Evolutionary conservation across 106 monocot species (phyloP).

Genomic region (Amphibolis antarctica): DNA sequence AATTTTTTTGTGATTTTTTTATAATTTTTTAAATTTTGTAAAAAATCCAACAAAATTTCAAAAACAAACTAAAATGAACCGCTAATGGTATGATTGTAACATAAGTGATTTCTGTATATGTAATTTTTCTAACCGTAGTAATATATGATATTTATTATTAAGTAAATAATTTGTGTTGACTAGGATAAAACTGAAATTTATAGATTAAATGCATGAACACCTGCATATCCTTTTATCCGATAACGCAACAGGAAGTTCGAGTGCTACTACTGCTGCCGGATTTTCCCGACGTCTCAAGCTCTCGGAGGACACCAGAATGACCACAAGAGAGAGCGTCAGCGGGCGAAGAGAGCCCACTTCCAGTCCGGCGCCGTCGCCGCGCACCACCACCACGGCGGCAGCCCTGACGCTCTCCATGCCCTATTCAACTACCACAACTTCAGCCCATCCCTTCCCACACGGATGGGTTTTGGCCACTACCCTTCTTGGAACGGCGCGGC

Average conservation of each 20-base stretch:
- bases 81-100: no score
- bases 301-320: constrained; percentile 34
- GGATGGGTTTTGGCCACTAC: constrained; percentile 5
- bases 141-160: no score
- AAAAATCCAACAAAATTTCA: no score
- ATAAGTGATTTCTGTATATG: no score
- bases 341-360: constrained; percentile 61
- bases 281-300: constrained; percentile 2
- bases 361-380: constrained; percentile 35
- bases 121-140: no score
- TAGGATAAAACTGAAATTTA: background rate
- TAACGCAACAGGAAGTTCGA: constrained; percentile 1
- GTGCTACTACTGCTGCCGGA: constrained; percentile 1
- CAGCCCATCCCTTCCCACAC: constrained; percentile 9
- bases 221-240: no score
- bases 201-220: background rate
- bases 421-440: constrained; percentile 38
- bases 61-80: no score
- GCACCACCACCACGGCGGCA: constrained; percentile 27
- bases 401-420: constrained; percentile 65
- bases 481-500: constrained; percentile 6
- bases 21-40: no score
- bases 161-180: no score
- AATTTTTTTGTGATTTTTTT: no score
- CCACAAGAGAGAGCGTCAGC: constrained; percentile 89